Evolutionary conservation across 2,329 filamentous ascomycete species (phyloP).

Genomic region (Zalaria obscura): DNA sequence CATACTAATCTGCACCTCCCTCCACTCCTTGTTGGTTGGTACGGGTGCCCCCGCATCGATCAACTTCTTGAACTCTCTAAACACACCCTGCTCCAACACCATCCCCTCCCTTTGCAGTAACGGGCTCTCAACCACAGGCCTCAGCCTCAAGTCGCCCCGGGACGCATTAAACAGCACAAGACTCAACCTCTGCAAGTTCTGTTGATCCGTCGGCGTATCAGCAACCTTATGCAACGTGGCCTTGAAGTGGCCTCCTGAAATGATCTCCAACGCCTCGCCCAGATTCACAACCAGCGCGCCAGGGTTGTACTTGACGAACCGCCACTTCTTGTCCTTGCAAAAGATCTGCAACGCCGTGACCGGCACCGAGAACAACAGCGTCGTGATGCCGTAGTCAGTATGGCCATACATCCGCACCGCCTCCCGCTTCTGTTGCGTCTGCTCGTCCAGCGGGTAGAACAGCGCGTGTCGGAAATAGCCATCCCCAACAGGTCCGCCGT

Average conservation of each 20-base stretch:
- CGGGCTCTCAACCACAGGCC: conserved; percentile 21
- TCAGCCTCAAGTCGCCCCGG: conserved; percentile 28
- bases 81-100: conserved; percentile 1
- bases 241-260: conserved; percentile 29
- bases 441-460: conserved; percentile 10
- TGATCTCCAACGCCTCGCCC: conserved; percentile 22
- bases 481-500: conserved; percentile 27
- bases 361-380: conserved; percentile 24
- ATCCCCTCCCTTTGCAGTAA: conserved; percentile 1
- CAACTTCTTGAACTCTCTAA: background rate
- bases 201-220: conserved; percentile 1
- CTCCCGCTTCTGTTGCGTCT: conserved; percentile 7
- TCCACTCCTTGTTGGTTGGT: background rate
- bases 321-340: conserved; percentile 22
- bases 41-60: conserved; percentile 1
- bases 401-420: conserved; percentile 22
- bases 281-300: conserved; percentile 24
- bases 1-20: background rate
- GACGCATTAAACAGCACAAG: conserved; percentile 26
- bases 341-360: conserved; percentile 24
- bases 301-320: conserved; percentile 22
- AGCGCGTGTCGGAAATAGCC: conserved; percentile 28
- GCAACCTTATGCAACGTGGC: conserved; percentile 33
- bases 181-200: conserved; percentile 13
- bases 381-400: conserved; percentile 26